phyloP scores from a whole-genome alignment of 2,329 filamentous ascomycete genomes.

The Nigrospora sphaerica region DNA sequence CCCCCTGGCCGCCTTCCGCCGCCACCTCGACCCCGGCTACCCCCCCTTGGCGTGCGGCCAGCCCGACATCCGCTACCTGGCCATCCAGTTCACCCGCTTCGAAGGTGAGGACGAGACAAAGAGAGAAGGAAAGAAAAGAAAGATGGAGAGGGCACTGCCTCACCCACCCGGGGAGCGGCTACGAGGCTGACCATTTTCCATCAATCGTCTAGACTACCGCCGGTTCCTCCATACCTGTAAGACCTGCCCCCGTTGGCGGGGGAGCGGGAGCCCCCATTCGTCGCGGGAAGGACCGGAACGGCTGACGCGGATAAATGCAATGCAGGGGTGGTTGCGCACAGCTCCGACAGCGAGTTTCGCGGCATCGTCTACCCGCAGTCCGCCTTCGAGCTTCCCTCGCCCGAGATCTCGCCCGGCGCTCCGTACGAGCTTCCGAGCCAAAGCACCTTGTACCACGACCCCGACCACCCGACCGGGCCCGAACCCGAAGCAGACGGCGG shows the following conservation, averaged over 20 bases:
- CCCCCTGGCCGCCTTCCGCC: constrained; percentile 6
- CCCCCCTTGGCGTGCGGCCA: constrained; percentile 13
- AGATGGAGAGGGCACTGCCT: too few relatives aligned
- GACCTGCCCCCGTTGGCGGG: too few relatives aligned
- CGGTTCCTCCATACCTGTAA: constrained; percentile 35
- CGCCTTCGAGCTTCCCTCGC: constrained; percentile 39
- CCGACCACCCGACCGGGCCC: constrained; percentile 1
- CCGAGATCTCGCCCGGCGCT: constrained; percentile 30
- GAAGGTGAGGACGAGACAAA: too few relatives aligned
- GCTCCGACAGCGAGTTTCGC: constrained; percentile 37
- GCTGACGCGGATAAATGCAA: too few relatives aligned
- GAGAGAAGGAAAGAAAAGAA: not conserved
- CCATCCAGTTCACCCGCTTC: constrained; percentile 40
- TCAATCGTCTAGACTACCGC: constrained; percentile 29
- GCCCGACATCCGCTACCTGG: constrained; percentile 39
- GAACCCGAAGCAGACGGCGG: constrained; percentile 5
- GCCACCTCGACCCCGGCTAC: constrained; percentile 1
- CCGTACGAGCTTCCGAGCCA: constrained; percentile 10
- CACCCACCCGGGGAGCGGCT: too few relatives aligned
- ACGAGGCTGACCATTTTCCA: constrained; percentile 1
- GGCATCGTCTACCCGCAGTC: constrained; percentile 37
- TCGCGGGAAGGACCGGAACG: too few relatives aligned
- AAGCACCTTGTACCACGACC: constrained; percentile 2
- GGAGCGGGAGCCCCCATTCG: too few relatives aligned
- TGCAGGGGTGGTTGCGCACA: constrained; percentile 33